Evolutionary conservation across 2,329 filamentous ascomycete genomes (phyloP).

Genomic region (Arthrobotrys musiformis): DNA sequence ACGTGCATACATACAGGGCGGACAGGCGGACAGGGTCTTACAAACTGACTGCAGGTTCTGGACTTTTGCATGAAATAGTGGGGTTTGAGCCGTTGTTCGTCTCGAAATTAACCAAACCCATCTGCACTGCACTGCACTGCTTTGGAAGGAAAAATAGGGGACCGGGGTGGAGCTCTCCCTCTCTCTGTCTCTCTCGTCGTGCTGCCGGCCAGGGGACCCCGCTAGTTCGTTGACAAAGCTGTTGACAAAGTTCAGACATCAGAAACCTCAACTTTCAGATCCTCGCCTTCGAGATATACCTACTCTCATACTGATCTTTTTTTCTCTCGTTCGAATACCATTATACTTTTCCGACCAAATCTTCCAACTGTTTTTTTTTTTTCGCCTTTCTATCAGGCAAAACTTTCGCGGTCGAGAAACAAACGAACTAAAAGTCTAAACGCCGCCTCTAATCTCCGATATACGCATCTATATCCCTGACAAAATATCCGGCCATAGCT

Average conservation of each 20-base stretch:
- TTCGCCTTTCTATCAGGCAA: not conserved
- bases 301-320: too few relatives aligned
- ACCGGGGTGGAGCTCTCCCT: slow-evolving; percentile 18
- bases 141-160: not conserved
- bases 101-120: slow-evolving; percentile 28
- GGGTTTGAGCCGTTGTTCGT: slow-evolving; percentile 31
- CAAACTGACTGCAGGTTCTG: slow-evolving; percentile 38
- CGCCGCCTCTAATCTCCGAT: slow-evolving; percentile 33
- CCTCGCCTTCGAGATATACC: too few relatives aligned
- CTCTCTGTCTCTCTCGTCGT: too few relatives aligned
- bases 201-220: slow-evolving; percentile 14
- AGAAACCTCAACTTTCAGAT: not conserved
- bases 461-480: too few relatives aligned
- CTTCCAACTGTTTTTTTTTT: not conserved
- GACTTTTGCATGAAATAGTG: slow-evolving; percentile 27
- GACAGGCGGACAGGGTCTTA: not conserved
- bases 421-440: not conserved
- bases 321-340: too few relatives aligned
- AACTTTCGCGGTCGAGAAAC: not conserved
- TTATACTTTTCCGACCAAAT: too few relatives aligned
- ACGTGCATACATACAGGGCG: too few relatives aligned
- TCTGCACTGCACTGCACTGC: too few relatives aligned
- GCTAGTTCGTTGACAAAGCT: not conserved
- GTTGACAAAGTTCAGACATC: slow-evolving; percentile 1
- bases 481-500: not conserved